These are phyloP conservation scores for Royoungia palumana DNA, from an alignment of 768 basidiomycete genomes.

Conservation along the genomic window DNA sequence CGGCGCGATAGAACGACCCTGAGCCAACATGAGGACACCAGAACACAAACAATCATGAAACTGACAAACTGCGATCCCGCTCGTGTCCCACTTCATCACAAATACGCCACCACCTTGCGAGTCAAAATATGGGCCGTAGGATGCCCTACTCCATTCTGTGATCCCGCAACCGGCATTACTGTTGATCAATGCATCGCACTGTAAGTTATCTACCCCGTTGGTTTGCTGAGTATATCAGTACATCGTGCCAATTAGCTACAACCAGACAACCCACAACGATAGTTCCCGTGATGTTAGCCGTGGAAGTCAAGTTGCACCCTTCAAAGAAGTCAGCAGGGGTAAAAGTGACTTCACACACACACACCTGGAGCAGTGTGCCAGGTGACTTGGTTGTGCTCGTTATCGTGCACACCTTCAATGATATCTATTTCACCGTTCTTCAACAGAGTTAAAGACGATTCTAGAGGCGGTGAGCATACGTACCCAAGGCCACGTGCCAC, in stretches of 20 bases:
- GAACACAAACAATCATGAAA: background rate
- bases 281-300: slow-evolving; percentile 58
- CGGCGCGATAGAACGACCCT: slow-evolving; percentile 84
- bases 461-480: slow-evolving; percentile 21
- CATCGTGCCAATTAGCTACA: background rate
- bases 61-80: slow-evolving; percentile 73
- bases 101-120: slow-evolving; percentile 79
- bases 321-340: slow-evolving; percentile 3
- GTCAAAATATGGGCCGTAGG: slow-evolving; percentile 83
- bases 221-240: slow-evolving; percentile 34
- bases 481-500: slow-evolving; percentile 62
- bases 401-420: slow-evolving; percentile 82
- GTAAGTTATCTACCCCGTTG: slow-evolving; percentile 48
- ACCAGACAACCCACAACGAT: slow-evolving; percentile 48
- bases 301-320: slow-evolving; percentile 60
- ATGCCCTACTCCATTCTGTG: slow-evolving; percentile 75
- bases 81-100: slow-evolving; percentile 86
- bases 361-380: slow-evolving; percentile 70
- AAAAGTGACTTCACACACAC: background rate
- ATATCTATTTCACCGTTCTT: slow-evolving; percentile 82
- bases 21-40: slow-evolving; percentile 6
- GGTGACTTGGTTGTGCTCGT: slow-evolving; percentile 80
- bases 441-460: slow-evolving; percentile 8
- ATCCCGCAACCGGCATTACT: slow-evolving; percentile 75
- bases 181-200: slow-evolving; percentile 52